Conservation (phyloP, 495 filamentous ascomycete species). For the Penicillium crystallinum region DNA sequence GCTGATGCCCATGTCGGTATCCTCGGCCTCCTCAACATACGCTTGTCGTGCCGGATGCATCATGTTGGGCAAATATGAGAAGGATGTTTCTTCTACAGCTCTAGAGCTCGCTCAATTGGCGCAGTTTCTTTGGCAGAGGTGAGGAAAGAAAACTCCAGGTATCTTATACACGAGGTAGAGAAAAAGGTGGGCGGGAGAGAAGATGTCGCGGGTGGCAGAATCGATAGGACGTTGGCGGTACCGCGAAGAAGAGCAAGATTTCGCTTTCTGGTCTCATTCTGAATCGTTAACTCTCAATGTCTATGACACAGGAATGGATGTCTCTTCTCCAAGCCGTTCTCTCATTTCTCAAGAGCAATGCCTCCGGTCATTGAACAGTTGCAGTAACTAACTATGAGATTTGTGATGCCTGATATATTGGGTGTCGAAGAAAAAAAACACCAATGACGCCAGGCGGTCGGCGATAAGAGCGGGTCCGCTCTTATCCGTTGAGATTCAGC, state of each 20-base stretch:
- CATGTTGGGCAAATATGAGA: conserved; percentile 39
- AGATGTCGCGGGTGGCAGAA: conserved; percentile 21
- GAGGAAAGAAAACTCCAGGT: not conserved
- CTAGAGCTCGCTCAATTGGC: not conserved
- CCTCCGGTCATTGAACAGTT: not conserved
- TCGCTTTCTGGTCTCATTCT: no score
- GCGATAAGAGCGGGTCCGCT: conserved; percentile 11
- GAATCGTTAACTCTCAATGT: not conserved
- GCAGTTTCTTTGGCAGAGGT: not conserved
- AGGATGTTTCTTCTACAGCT: not conserved
- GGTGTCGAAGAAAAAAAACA: not conserved
- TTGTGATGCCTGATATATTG: not conserved
- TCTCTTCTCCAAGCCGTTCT: not conserved
- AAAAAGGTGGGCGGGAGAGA: conserved; percentile 6
- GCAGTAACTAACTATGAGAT: not conserved
- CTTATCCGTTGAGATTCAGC: conserved; percentile 15
- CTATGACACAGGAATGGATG: no score
- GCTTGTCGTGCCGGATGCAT: conserved; percentile 92
- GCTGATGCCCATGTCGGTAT: conserved; percentile 65
- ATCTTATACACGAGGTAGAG: not conserved
- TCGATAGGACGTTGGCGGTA: conserved; percentile 11
- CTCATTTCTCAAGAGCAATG: not conserved
- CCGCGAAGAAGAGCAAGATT: not conserved
- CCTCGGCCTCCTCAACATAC: conserved; percentile 86
- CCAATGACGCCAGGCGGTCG: conserved; percentile 32